phyloP scores from a whole-genome alignment of 2,329 filamentous ascomycete species.

The Aspergillus unguis region DNA sequence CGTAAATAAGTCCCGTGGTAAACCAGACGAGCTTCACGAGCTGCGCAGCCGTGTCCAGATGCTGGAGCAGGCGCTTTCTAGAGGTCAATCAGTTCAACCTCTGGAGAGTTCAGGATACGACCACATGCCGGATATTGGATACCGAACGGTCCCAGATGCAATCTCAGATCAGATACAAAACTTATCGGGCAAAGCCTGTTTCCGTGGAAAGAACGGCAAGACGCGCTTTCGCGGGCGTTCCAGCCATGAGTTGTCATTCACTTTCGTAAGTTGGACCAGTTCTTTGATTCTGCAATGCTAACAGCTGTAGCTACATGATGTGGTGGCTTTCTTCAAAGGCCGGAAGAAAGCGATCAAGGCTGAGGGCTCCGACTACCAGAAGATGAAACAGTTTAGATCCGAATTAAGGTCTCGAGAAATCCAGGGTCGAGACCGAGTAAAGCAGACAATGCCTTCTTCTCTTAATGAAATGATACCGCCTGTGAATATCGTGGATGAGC shows the following conservation, averaged over 20 bases:
- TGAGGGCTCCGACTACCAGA: constrained; percentile 22
- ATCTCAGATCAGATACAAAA: constrained; percentile 28
- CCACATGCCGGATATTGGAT: constrained; percentile 14
- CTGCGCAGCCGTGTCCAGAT: constrained; percentile 26
- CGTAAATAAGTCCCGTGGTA: constrained; percentile 23
- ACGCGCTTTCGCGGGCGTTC: constrained; percentile 32
- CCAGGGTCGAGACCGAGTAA: constrained; percentile 28
- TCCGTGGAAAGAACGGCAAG: constrained; percentile 30
- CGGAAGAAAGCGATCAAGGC: constrained; percentile 18
- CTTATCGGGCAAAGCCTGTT: constrained; percentile 25
- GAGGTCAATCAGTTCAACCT: constrained; percentile 19
- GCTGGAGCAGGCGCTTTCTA: constrained; percentile 27
- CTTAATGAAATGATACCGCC: constrained; percentile 45
- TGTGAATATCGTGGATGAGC: constrained; percentile 45
- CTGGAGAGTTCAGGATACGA: constrained; percentile 25
- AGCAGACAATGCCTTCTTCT: constrained; percentile 28
- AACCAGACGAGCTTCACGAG: constrained; percentile 30
- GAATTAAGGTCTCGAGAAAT: constrained; percentile 29
- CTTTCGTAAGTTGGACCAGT: constrained; percentile 26
- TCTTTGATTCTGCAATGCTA: constrained; percentile 2
- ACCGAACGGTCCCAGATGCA: constrained; percentile 12
- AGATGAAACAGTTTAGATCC: constrained; percentile 29
- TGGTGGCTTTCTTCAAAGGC: constrained; percentile 25
- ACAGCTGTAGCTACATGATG: constrained; percentile 27
- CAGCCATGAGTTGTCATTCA: constrained; percentile 29